phyloP scores from a whole-genome alignment of 75 land plant genomes.

The Picea glauca region DNA sequence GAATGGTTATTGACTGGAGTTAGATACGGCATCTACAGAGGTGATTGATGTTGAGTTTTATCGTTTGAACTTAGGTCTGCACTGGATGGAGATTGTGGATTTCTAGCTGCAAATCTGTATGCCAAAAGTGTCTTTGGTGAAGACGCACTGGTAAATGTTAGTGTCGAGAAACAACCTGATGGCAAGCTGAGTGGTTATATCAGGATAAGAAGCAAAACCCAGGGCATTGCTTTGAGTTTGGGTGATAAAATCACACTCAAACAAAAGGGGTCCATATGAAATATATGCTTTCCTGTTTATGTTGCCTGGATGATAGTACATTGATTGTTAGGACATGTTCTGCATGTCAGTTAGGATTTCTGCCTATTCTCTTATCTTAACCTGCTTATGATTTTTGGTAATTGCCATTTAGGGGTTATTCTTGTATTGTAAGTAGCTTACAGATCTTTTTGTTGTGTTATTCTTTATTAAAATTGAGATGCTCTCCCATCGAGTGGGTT shows the following conservation, averaged over 20 bases:
- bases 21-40: background rate
- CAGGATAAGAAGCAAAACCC: slow-evolving; percentile 91
- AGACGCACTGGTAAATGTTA: slow-evolving; percentile 89
- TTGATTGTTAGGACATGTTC: background rate
- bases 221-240: slow-evolving; percentile 92
- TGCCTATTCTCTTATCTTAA: background rate
- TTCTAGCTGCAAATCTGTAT: slow-evolving; percentile 87
- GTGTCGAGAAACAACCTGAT: slow-evolving; percentile 84
- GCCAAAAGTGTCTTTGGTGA: slow-evolving; percentile 96
- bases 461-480: too few species aligned
- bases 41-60: background rate
- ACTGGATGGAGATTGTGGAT: slow-evolving; percentile 90
- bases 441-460: too few species aligned
- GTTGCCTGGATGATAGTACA: background rate
- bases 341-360: background rate
- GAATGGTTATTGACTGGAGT: background rate
- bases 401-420: background rate
- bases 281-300: background rate
- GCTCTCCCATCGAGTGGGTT: background rate
- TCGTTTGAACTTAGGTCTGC: slow-evolving; percentile 58
- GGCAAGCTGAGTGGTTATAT: slow-evolving; percentile 88
- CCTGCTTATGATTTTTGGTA: background rate
- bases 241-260: slow-evolving; percentile 96
- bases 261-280: slow-evolving; percentile 49
- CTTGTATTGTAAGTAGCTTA: too few species aligned